A percentile compares a stretch with the other conserved stretches of the same genome.
Conservation (phyloP, 305 asterid species). For the Stenogyne calaminthoides region DNA sequence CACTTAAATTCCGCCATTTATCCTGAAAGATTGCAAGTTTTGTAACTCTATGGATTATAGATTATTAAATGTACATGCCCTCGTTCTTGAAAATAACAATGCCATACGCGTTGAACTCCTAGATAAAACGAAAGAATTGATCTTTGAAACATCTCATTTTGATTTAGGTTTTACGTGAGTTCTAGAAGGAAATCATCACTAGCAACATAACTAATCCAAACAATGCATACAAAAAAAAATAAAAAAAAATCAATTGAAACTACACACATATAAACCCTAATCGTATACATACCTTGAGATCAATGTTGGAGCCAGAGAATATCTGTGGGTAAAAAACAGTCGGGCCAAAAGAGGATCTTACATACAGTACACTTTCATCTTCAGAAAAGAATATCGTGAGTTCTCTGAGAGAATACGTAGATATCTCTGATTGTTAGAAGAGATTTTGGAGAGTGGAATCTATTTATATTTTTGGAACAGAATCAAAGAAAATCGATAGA, state of each 20-base stretch:
- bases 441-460: no score
- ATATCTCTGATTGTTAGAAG: no score
- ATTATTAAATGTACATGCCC: background rate
- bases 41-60: background rate
- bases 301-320: conserved; percentile 84
- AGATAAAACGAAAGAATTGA: background rate
- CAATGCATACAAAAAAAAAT: background rate
- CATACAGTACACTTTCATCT: no score
- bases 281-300: conserved; percentile 63
- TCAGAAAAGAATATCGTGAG: no score
- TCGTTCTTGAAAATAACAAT: background rate
- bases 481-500: no score
- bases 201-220: background rate
- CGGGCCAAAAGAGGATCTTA: no score
- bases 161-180: background rate
- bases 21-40: conserved; percentile 40
- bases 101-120: background rate
- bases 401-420: no score
- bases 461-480: no score
- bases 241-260: background rate
- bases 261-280: background rate
- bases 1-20: conserved; percentile 92
- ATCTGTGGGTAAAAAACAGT: no score
- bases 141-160: background rate
- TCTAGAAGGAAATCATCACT: background rate